Evolutionary conservation across 1,139 yeast species (phyloP).

Genomic region (Yamadazyma sp.): DNA sequence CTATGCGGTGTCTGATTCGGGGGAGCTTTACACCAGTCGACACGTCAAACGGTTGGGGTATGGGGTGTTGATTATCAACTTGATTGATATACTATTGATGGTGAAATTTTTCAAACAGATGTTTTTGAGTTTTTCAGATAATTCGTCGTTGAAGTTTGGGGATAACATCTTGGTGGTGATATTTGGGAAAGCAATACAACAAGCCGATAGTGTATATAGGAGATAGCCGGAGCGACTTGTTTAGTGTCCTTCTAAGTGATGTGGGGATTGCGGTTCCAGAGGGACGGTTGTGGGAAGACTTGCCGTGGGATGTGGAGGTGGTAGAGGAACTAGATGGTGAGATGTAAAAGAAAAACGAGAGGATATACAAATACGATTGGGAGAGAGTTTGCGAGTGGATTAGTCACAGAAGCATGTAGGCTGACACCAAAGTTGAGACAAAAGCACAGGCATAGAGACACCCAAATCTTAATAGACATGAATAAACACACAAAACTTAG

Average conservation of each 20-base stretch:
- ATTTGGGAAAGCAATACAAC: conserved; percentile 29
- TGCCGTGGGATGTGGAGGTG: conserved; percentile 14
- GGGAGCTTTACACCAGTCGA: neutral
- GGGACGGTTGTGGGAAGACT: conserved; percentile 17
- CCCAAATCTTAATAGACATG: no score
- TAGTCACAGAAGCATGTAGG: no score
- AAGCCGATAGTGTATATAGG: conserved; percentile 54
- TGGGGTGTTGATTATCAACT: conserved; percentile 36
- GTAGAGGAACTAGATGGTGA: neutral
- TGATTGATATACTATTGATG: conserved; percentile 37
- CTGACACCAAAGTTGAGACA: no score
- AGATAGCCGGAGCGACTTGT: conserved; percentile 64
- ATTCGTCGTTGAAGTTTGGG: conserved; percentile 11
- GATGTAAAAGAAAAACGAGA: neutral
- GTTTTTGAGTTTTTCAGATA: conserved; percentile 10
- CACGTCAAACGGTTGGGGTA: conserved; percentile 25
- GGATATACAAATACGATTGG: neutral
- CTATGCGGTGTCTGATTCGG: conserved; percentile 16
- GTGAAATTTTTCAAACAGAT: conserved; percentile 28
- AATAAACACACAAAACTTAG: no score
- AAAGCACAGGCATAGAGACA: no score
- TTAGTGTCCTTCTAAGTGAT: conserved; percentile 51
- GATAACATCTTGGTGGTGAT: conserved; percentile 38
- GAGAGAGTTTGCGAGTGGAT: neutral
- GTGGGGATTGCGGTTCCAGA: conserved; percentile 49